Conservation (phyloP, 2,329 filamentous ascomycete genomes). For the Colletotrichum agaves region DNA sequence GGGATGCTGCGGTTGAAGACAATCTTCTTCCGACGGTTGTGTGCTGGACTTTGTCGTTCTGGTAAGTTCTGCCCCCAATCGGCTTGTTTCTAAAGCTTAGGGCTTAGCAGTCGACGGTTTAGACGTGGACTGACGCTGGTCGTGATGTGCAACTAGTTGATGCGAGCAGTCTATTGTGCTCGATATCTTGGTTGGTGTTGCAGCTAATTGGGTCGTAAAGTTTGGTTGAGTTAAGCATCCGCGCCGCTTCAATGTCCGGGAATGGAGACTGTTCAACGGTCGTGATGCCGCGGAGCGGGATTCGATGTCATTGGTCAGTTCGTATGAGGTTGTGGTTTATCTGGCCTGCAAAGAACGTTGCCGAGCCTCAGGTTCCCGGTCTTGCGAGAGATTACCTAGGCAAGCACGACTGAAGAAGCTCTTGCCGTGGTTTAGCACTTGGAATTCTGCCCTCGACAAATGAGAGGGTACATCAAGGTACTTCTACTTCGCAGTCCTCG, state of each 20-base stretch:
- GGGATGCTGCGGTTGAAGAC: background rate
- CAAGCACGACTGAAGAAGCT: background rate
- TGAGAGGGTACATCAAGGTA: constrained; percentile 11
- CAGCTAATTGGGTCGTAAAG: background rate
- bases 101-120: background rate
- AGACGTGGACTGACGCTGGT: background rate
- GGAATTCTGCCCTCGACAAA: constrained; percentile 8
- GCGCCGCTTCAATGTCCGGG: background rate
- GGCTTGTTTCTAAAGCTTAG: background rate
- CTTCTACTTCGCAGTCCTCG: background rate
- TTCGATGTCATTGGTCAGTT: background rate
- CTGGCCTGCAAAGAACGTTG: background rate
- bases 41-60: background rate
- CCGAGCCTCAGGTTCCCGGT: background rate
- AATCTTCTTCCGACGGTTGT: constrained; percentile 15
- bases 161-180: background rate
- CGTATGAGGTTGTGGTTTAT: background rate
- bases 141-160: background rate
- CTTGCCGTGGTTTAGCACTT: background rate
- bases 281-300: background rate
- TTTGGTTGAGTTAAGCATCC: background rate
- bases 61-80: background rate
- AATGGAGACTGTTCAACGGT: background rate
- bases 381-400: background rate
- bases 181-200: constrained; percentile 1